phyloP scores from a whole-genome alignment of 352 stramenopile species.

The Globisporangium paddicum region DNA sequence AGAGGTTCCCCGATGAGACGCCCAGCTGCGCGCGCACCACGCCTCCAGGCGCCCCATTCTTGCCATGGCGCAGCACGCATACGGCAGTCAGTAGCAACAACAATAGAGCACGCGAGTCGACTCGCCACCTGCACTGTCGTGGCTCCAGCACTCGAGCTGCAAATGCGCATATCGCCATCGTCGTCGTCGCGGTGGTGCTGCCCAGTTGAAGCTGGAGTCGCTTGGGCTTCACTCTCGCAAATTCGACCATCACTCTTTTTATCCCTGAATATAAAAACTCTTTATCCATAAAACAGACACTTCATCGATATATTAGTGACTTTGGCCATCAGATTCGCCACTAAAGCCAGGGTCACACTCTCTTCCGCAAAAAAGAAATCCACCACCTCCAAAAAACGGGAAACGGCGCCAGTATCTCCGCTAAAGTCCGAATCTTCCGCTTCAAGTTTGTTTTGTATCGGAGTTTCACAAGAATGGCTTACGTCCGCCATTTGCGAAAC shows the following conservation, averaged over 20 bases:
- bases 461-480: neutral
- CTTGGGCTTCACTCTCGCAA: neutral
- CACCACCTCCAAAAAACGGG: neutral
- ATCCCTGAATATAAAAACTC: neutral
- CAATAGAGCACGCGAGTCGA: neutral
- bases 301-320: no score
- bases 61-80: neutral
- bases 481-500: neutral
- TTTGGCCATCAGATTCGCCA: neutral
- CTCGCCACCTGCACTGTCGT: neutral
- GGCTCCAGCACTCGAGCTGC: neutral
- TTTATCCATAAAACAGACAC: no score
- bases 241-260: neutral
- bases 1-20: slow-evolving; percentile 63
- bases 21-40: slow-evolving; percentile 32
- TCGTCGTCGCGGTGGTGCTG: neutral
- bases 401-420: neutral
- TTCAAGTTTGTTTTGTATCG: slow-evolving; percentile 13
- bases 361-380: slow-evolving; percentile 6
- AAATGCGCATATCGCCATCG: neutral
- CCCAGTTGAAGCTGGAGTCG: neutral
- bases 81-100: neutral
- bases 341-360: neutral
- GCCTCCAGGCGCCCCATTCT: neutral
- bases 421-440: slow-evolving; percentile 13